Percentiles rank a stretch among this genome's conserved stretches.
Conservation (phyloP, 78 protist genomes). For the Chrysochromulina parva region DNA sequence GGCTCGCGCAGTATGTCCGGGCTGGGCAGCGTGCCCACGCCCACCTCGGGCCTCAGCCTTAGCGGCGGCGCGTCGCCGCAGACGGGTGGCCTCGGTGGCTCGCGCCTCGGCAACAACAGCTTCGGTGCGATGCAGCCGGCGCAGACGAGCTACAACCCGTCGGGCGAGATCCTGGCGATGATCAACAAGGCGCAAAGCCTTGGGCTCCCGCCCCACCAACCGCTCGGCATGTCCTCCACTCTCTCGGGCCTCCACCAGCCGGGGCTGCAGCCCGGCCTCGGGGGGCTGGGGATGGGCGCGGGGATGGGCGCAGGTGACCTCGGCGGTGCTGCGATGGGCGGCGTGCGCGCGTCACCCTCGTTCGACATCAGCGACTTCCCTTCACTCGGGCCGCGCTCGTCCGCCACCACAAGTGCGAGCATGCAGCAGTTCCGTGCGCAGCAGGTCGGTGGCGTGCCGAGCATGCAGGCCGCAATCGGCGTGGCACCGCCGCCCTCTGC, state of each 20-base stretch:
- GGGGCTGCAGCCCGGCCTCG: not conserved
- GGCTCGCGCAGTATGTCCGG: too few species aligned
- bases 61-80: not conserved
- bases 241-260: not conserved
- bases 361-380: constrained; percentile 15
- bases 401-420: not conserved
- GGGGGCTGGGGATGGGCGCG: not conserved
- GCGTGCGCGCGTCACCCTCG: not conserved
- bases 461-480: too few species aligned
- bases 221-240: not conserved
- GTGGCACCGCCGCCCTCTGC: not conserved
- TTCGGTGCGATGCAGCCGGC: not conserved
- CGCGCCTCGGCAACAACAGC: not conserved
- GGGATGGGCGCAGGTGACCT: too few species aligned
- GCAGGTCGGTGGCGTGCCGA: not conserved
- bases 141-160: not conserved
- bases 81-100: not conserved
- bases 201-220: not conserved
- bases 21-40: too few species aligned
- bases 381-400: not conserved
- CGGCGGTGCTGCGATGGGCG: not conserved
- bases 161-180: not conserved
- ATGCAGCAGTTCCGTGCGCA: not conserved
- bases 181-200: not conserved
- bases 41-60: too few species aligned